Evolutionary conservation across 106 monocot genomes (phyloP).

Genomic region (Narthecium ossifragum): DNA sequence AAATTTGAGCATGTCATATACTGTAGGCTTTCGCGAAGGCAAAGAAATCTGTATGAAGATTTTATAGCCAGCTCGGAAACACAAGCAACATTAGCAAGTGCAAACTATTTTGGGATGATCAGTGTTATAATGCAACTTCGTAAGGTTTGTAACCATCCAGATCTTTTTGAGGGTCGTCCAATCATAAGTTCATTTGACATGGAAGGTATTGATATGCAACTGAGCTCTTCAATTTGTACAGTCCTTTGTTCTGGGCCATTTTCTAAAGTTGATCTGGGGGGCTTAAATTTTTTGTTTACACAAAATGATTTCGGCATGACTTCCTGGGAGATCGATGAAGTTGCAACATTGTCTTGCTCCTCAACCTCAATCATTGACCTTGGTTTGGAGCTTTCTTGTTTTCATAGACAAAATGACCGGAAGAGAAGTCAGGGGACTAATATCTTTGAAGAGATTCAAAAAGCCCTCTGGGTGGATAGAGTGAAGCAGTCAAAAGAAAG

Average conservation of each 20-base stretch:
- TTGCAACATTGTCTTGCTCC: constrained; percentile 28
- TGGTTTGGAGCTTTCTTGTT: constrained; percentile 1
- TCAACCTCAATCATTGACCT: constrained; percentile 5
- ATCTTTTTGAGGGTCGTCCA: constrained; percentile 98
- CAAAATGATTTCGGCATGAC: constrained; percentile 66
- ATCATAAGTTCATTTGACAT: constrained; percentile 96
- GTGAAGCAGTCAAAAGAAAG: constrained; percentile 62
- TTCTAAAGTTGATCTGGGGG: constrained; percentile 60
- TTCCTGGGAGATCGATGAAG: constrained; percentile 84
- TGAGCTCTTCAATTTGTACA: constrained; percentile 64
- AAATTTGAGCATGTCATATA: constrained; percentile 93
- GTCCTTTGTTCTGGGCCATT: constrained; percentile 52
- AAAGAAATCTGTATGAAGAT: constrained; percentile 97
- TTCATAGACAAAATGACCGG: constrained; percentile 18
- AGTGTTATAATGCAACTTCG: constrained; percentile 99
- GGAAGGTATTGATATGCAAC: constrained; percentile 71
- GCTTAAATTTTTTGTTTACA: constrained; percentile 70
- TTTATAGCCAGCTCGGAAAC: constrained; percentile 97
- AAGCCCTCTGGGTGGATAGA: constrained; percentile 68
- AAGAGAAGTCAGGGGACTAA: constrained; percentile 34
- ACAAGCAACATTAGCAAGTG: constrained; percentile 86
- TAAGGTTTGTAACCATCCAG: constrained; percentile 99
- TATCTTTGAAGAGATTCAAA: constrained; percentile 89
- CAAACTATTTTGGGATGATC: constrained; percentile 98
- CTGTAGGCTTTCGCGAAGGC: constrained; percentile 84